These are phyloP conservation scores for Silene conica DNA, from an alignment of 148 eudicot species.

Conservation along the genomic window DNA sequence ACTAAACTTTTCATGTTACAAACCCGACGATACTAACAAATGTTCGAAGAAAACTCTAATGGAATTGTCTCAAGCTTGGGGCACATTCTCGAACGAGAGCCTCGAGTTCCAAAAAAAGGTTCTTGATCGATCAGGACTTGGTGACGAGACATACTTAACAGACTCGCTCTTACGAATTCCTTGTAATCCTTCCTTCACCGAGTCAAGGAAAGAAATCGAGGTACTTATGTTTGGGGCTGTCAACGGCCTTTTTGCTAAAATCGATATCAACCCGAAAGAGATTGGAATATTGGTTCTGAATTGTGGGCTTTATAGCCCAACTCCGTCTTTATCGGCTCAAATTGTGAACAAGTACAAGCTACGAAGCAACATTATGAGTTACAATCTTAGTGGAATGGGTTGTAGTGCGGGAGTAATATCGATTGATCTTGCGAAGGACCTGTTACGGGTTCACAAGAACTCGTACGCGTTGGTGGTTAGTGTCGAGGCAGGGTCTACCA, in stretches of 20 bases:
- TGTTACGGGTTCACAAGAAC: slow-evolving; percentile 16
- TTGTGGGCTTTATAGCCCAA: slow-evolving; percentile 14
- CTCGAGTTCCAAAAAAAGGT: slow-evolving; percentile 16
- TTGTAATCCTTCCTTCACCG: background rate
- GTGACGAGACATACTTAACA: slow-evolving; percentile 11
- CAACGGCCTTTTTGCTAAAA: slow-evolving; percentile 10
- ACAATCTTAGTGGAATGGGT: slow-evolving; percentile 15
- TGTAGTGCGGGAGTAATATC: slow-evolving; percentile 22
- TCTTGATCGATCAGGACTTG: slow-evolving; percentile 16
- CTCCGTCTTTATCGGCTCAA: slow-evolving; percentile 20
- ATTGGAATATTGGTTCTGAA: slow-evolving; percentile 17
- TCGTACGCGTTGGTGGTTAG: slow-evolving; percentile 19
- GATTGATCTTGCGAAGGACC: slow-evolving; percentile 15
- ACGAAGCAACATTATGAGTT: slow-evolving; percentile 19
- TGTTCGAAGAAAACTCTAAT: background rate
- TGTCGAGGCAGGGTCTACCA: slow-evolving; percentile 11
- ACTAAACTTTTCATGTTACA: slow-evolving; percentile 16
- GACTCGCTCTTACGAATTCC: slow-evolving; percentile 3
- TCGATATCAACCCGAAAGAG: slow-evolving; percentile 4
- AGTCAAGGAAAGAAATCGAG: slow-evolving; percentile 13
- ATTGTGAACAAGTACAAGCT: slow-evolving; percentile 17
- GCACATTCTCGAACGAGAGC: slow-evolving; percentile 6
- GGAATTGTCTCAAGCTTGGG: background rate
- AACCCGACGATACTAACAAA: slow-evolving; percentile 9
- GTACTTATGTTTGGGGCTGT: slow-evolving; percentile 18